Evolutionary conservation across 2,329 filamentous ascomycete species (phyloP).

Genomic region (Pseudopyricularia cyperi): DNA sequence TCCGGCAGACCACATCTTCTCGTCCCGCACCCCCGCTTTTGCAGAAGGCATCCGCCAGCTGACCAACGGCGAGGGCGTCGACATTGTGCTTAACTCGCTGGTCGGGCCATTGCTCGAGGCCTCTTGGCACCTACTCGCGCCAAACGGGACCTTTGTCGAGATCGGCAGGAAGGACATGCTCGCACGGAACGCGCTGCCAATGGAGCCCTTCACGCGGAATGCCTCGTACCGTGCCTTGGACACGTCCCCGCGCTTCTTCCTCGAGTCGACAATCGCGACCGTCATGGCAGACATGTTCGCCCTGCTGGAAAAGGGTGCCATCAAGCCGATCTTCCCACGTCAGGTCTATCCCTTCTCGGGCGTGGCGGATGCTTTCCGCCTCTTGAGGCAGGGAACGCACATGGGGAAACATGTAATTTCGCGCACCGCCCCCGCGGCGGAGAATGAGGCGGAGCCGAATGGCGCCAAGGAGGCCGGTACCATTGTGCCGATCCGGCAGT

Average conservation of each 20-base stretch:
- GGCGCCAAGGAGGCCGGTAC: background rate
- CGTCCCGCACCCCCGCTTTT: slow-evolving; percentile 9
- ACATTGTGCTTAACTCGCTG: slow-evolving; percentile 19
- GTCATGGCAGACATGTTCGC: background rate
- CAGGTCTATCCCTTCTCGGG: background rate
- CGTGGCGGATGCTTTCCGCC: background rate
- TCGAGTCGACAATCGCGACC: background rate
- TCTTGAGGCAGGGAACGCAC: background rate
- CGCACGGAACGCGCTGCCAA: slow-evolving; percentile 16
- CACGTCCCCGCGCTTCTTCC: background rate
- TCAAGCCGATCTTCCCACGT: background rate
- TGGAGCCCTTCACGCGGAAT: slow-evolving; percentile 17
- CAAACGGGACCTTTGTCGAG: slow-evolving; percentile 18
- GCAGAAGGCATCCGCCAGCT: slow-evolving; percentile 9
- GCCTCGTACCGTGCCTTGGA: slow-evolving; percentile 4
- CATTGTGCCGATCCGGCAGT: background rate
- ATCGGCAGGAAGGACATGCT: slow-evolving; percentile 9
- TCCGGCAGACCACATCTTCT: slow-evolving; percentile 18
- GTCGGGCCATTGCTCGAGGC: slow-evolving; percentile 17
- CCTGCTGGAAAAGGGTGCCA: background rate
- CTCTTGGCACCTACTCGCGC: slow-evolving; percentile 15
- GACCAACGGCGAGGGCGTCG: slow-evolving; percentile 17
- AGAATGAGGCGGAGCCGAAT: background rate
- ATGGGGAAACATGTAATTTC: background rate
- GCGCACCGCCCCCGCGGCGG: background rate